Percentiles rank a stretch among this genome's conserved stretches.
phyloP scores from a whole-genome alignment of 2,329 filamentous ascomycete genomes.

The Botrytis byssoidea region DNA sequence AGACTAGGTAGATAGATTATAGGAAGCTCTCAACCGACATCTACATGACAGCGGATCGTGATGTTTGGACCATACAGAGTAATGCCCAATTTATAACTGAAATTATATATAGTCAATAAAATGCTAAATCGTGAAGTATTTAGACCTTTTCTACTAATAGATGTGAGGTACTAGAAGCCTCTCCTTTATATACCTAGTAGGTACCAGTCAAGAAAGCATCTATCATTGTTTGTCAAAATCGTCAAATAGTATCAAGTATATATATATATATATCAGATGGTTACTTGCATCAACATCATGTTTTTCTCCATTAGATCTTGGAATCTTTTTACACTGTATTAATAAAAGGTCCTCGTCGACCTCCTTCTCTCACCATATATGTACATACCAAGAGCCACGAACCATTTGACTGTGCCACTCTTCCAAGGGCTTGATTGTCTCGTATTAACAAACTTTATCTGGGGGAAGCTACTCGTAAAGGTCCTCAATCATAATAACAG shows the following conservation, averaged over 20 bases:
- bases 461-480: background rate
- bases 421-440: background rate
- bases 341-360: background rate
- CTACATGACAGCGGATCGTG: background rate
- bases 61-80: background rate
- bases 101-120: background rate
- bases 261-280: background rate
- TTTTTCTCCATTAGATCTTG: background rate
- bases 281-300: background rate
- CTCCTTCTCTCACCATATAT: too few relatives aligned
- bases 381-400: too few relatives aligned
- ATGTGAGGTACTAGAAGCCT: background rate
- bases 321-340: background rate
- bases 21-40: background rate
- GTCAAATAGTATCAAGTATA: too few relatives aligned
- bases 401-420: background rate
- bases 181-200: background rate
- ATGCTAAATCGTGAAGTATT: background rate
- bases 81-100: background rate
- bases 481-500: background rate
- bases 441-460: constrained; percentile 6
- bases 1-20: background rate
- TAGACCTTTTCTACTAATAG: background rate
- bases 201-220: background rate
- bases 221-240: background rate